Percentiles rank a stretch among this genome's conserved stretches.
Conservation (phyloP, 352 stramenopile species). For the Globisporangium emineosum region DNA sequence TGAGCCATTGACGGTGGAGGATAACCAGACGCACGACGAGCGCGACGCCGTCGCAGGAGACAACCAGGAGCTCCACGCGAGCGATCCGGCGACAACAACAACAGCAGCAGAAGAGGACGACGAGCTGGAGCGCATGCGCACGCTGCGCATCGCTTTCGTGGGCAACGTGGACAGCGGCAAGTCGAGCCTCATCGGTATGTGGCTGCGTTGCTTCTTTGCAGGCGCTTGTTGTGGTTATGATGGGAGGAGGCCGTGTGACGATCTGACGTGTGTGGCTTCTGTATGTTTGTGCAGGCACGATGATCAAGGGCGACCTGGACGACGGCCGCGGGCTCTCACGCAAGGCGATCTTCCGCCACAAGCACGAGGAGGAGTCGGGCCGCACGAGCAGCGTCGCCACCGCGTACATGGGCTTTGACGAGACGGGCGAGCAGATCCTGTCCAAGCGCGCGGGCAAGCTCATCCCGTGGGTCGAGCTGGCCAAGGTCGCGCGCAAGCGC, state of each 20-base stretch:
- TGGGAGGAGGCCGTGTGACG: background rate
- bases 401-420: constrained; percentile 82
- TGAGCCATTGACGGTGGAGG: background rate
- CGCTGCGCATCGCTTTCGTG: constrained; percentile 86
- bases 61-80: constrained; percentile 7
- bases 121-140: constrained; percentile 53
- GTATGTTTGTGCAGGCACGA: constrained; percentile 39
- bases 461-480: constrained; percentile 79
- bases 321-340: constrained; percentile 91
- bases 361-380: constrained; percentile 82
- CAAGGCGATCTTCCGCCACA: constrained; percentile 84
- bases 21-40: constrained; percentile 8
- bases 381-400: constrained; percentile 82
- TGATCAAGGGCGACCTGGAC: constrained; percentile 95
- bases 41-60: background rate
- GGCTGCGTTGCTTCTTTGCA: background rate
- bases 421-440: constrained; percentile 69
- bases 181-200: constrained; percentile 85
- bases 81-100: constrained; percentile 4
- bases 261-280: background rate
- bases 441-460: constrained; percentile 69
- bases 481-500: constrained; percentile 72
- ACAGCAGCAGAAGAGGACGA: constrained; percentile 13
- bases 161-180: constrained; percentile 93
- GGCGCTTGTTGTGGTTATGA: background rate